A percentile compares a stretch with the other conserved stretches of the same genome.
phyloP scores from a whole-genome alignment of 78 protist species.

The Polysphondylium violaceum region DNA sequence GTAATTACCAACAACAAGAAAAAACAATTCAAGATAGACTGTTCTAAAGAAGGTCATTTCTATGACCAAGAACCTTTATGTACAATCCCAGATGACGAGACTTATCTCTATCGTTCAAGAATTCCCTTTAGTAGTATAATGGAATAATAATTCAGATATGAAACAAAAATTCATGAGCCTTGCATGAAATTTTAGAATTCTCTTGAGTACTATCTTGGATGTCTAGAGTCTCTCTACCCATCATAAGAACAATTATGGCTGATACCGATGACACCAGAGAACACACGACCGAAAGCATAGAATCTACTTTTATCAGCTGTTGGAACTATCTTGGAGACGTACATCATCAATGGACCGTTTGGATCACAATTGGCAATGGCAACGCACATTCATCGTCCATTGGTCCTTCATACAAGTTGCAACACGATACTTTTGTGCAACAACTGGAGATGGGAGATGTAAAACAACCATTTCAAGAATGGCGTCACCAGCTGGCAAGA shows the following conservation, averaged over 20 bases:
- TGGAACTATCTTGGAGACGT: conserved; percentile 99
- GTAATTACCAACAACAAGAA: no score
- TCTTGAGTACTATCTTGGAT: no score
- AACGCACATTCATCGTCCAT: conserved; percentile 90
- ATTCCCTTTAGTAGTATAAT: no score
- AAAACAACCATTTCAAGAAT: conserved; percentile 89
- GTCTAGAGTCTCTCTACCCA: no score
- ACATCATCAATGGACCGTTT: conserved; percentile 97
- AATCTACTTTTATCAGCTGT: conserved; percentile 98
- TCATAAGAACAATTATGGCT: conserved; percentile 97
- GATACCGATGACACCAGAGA: conserved; percentile 97
- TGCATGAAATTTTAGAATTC: no score
- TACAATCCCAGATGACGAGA: no score
- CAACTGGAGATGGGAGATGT: conserved; percentile 89
- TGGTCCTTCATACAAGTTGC: conserved; percentile 97
- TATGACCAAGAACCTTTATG: no score
- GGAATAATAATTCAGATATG: no score
- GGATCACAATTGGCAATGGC: conserved; percentile 92
- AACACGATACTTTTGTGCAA: conserved; percentile 97
- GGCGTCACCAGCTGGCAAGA: conserved; percentile 97
- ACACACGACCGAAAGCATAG: conserved; percentile 99
- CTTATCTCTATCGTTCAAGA: no score
- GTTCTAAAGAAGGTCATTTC: no score
- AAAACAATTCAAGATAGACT: no score
- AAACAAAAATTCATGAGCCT: no score